phyloP scores from a whole-genome alignment of 306 rosid species.

The Begonia loranthoides region DNA sequence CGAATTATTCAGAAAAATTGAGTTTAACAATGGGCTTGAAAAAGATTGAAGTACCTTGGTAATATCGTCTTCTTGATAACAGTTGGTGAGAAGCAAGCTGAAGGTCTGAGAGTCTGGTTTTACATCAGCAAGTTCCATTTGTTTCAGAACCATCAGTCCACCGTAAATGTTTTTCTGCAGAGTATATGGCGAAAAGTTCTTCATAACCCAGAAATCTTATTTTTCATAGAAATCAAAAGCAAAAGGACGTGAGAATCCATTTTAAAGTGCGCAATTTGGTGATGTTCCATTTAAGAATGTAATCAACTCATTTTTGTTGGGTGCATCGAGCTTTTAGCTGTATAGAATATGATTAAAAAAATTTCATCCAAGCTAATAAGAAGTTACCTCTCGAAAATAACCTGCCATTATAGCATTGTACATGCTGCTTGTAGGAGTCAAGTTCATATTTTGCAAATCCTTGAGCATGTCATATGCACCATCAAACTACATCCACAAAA shows the following conservation, averaged over 20 bases:
- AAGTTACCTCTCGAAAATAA: constrained; percentile 70
- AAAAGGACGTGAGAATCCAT: neutral
- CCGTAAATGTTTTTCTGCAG: constrained; percentile 49
- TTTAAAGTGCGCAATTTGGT: too few relatives aligned
- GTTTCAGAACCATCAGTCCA: constrained; percentile 44
- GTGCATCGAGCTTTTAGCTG: too few relatives aligned
- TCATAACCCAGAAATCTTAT: neutral
- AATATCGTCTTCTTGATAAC: constrained; percentile 51
- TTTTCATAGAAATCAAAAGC: neutral
- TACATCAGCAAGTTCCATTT: constrained; percentile 42
- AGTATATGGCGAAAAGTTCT: neutral
- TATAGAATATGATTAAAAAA: too few relatives aligned
- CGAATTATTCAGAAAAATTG: constrained; percentile 2
- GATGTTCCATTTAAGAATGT: too few relatives aligned
- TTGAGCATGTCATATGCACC: constrained; percentile 49
- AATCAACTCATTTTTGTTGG: too few relatives aligned
- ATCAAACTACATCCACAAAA: constrained; percentile 38
- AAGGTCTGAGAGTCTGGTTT: constrained; percentile 65
- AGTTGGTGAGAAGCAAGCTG: constrained; percentile 45
- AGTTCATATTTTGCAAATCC: constrained; percentile 33
- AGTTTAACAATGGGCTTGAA: too few relatives aligned
- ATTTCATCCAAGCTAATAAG: constrained; percentile 2
- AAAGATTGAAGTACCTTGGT: constrained; percentile 27
- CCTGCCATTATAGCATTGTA: constrained; percentile 85
- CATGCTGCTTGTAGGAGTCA: constrained; percentile 37